These are phyloP conservation scores for Monosporascus sp. DNA, from an alignment of 2,329 filamentous ascomycete genomes.

Conservation along the genomic window DNA sequence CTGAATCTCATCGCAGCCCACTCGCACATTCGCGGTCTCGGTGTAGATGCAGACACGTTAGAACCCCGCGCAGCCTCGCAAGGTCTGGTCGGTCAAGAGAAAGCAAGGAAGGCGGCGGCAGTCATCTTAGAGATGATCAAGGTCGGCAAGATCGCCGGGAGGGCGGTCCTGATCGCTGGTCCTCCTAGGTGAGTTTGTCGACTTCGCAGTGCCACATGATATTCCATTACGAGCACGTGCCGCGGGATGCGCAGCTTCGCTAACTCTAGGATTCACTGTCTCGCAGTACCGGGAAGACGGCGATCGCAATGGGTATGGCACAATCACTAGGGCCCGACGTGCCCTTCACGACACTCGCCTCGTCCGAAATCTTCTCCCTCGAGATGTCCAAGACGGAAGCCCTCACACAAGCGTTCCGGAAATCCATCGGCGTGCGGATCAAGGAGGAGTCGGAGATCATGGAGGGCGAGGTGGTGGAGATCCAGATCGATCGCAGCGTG, in stretches of 20 bases:
- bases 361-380: slow-evolving; percentile 95
- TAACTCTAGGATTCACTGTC: slow-evolving; percentile 7
- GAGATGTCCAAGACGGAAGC: slow-evolving; percentile 99
- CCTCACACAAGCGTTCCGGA: slow-evolving; percentile 96
- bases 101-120: slow-evolving; percentile 91
- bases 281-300: slow-evolving; percentile 88
- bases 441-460: slow-evolving; percentile 99
- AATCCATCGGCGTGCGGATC: slow-evolving; percentile 95
- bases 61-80: slow-evolving; percentile 83
- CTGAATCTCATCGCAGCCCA: slow-evolving; percentile 97
- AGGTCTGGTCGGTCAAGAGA: slow-evolving; percentile 91
- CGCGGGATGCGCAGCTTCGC: not conserved
- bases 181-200: slow-evolving; percentile 62
- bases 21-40: slow-evolving; percentile 94
- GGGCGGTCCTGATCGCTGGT: slow-evolving; percentile 89
- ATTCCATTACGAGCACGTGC: no score
- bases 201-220: no score
- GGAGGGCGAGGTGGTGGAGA: slow-evolving; percentile 97
- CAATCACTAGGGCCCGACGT: slow-evolving; percentile 92
- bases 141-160: slow-evolving; percentile 95
- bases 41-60: slow-evolving; percentile 85
- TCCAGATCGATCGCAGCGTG: slow-evolving; percentile 95
- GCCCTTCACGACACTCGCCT: slow-evolving; percentile 91
- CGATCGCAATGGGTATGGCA: slow-evolving; percentile 98
- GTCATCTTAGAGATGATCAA: slow-evolving; percentile 99